These are phyloP conservation scores for Garcileccinum viscosum DNA, from an alignment of 1,284 basidiomycete genomes.

Conservation along the genomic window DNA sequence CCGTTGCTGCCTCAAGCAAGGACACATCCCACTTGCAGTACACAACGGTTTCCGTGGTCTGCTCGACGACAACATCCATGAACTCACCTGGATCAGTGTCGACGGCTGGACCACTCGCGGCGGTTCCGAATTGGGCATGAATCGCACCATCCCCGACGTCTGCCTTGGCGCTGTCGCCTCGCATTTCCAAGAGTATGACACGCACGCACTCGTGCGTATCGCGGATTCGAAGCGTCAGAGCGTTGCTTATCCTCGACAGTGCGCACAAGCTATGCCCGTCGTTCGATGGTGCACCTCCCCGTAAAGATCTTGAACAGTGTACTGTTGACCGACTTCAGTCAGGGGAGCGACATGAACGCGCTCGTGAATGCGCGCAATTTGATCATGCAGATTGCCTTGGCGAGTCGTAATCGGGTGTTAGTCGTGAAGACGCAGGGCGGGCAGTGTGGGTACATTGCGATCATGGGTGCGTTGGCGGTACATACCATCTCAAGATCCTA, in stretches of 20 bases:
- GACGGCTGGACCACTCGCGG: too few relatives aligned
- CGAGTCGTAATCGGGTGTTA: constrained; percentile 94
- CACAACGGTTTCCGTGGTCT: too few relatives aligned
- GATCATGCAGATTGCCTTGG: too few relatives aligned
- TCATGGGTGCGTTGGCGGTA: too few relatives aligned
- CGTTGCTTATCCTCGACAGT: constrained; percentile 81
- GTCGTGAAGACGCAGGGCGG: constrained; percentile 99
- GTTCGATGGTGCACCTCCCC: constrained; percentile 92
- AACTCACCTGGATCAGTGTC: too few relatives aligned
- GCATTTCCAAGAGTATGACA: constrained; percentile 86
- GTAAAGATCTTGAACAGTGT: constrained; percentile 99
- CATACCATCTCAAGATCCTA: too few relatives aligned
- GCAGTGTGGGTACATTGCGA: constrained; percentile 95
- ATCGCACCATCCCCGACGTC: too few relatives aligned
- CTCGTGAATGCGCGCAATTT: constrained; percentile 96
- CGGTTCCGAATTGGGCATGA: too few relatives aligned
- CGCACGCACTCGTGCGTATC: constrained; percentile 88
- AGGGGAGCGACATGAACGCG: constrained; percentile 97
- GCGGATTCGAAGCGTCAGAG: constrained; percentile 93
- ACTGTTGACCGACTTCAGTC: constrained; percentile 93
- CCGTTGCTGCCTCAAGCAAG: too few relatives aligned
- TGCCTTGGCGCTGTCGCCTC: constrained; percentile 85
- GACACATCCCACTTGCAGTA: too few relatives aligned
- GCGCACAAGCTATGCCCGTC: constrained; percentile 84
- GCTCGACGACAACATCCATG: too few relatives aligned